These are phyloP conservation scores for Aspergillus brasiliensis DNA, from an alignment of 2,329 filamentous ascomycete species.

Conservation along the genomic window DNA sequence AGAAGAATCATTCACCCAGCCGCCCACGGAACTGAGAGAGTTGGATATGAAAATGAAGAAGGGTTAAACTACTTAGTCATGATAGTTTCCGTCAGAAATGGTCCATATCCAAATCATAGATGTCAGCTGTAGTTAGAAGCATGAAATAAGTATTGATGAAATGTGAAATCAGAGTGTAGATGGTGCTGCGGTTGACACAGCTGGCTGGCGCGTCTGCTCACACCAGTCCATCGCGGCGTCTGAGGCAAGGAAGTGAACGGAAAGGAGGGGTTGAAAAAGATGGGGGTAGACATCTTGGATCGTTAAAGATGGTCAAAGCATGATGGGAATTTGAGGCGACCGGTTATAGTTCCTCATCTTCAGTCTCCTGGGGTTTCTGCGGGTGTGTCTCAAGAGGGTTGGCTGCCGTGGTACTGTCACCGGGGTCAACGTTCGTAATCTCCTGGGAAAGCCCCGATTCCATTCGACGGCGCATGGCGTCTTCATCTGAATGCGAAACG, in stretches of 20 bases:
- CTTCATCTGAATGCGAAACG: slow-evolving; percentile 46
- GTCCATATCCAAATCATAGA: not conserved
- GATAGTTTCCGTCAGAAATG: not conserved
- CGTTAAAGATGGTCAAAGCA: not conserved
- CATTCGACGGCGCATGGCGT: slow-evolving; percentile 43
- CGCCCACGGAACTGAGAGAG: not conserved
- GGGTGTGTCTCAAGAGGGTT: slow-evolving; percentile 23
- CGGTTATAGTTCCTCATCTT: slow-evolving; percentile 36
- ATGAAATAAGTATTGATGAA: not conserved
- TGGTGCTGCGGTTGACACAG: not conserved
- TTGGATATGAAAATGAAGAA: too few relatives aligned
- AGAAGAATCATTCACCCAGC: not conserved
- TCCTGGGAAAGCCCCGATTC: slow-evolving; percentile 41
- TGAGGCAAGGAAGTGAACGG: not conserved
- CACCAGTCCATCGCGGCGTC: slow-evolving; percentile 22
- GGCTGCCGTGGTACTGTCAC: slow-evolving; percentile 13
- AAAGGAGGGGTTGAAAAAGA: not conserved
- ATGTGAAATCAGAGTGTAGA: not conserved
- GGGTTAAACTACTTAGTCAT: not conserved
- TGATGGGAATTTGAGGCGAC: not conserved
- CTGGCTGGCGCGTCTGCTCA: slow-evolving; percentile 11
- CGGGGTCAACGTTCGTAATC: slow-evolving; percentile 29
- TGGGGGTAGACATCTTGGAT: not conserved
- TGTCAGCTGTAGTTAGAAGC: not conserved
- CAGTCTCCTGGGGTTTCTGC: slow-evolving; percentile 21